These are phyloP conservation scores for Myrica gale DNA, from an alignment of 306 rosid species.

Conservation along the genomic window DNA sequence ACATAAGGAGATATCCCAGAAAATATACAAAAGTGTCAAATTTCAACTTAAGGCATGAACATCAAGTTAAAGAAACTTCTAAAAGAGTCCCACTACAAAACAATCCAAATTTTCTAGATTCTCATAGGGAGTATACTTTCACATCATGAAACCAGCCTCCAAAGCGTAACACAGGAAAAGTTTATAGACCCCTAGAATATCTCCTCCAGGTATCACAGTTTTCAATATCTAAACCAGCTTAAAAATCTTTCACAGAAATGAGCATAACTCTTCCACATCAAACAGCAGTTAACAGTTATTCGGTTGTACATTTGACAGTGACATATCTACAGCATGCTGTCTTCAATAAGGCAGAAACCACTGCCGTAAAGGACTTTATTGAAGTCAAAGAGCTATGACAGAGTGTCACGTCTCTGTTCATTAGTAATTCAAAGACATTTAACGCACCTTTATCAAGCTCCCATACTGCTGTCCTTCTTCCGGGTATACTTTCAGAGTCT, in stretches of 20 bases:
- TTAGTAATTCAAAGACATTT: conserved; percentile 30
- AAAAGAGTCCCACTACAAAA: background rate
- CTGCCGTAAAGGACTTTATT: background rate
- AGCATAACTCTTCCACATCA: background rate
- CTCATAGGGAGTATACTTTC: no score
- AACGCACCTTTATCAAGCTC: conserved; percentile 88
- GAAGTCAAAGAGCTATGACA: background rate
- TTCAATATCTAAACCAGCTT: conserved; percentile 1
- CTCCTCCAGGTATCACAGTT: background rate
- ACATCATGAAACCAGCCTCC: background rate
- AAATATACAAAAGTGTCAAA: background rate
- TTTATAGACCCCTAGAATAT: background rate
- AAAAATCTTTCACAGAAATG: background rate
- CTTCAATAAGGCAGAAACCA: background rate
- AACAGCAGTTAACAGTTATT: background rate
- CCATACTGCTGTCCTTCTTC: conserved; percentile 95
- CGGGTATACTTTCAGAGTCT: conserved; percentile 87
- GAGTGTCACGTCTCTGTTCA: conserved; percentile 4
- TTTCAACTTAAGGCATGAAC: no score
- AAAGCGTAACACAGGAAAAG: background rate
- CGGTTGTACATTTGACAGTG: background rate
- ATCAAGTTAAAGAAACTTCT: no score
- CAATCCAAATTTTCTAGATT: background rate
- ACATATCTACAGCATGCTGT: background rate
- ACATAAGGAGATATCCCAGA: background rate